Conservation (phyloP, 192 early-diverging fungal genomes). For the Neocallimastix lanati region DNA sequence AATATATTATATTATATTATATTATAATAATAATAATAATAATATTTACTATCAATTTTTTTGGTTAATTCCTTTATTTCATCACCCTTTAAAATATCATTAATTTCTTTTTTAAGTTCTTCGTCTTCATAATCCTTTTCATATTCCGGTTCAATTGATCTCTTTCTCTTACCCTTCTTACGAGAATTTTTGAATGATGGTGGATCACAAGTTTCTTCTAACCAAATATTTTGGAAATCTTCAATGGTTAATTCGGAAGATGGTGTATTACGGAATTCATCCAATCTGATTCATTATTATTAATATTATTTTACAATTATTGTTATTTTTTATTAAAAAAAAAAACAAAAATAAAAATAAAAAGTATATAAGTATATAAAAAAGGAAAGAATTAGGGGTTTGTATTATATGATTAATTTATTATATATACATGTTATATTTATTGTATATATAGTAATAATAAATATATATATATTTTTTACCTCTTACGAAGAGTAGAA, state of each 20-base stretch:
- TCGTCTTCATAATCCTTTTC: constrained; percentile 2
- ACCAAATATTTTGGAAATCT: constrained; percentile 67
- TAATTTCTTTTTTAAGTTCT: constrained; percentile 7
- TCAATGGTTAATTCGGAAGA: constrained; percentile 52
- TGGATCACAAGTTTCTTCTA: constrained; percentile 65
- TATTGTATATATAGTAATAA: too few relatives aligned
- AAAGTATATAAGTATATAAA: too few relatives aligned
- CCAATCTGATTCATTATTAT: constrained; percentile 25
- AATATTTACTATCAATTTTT: not conserved
- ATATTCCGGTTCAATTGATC: not conserved
- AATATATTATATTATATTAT: too few relatives aligned
- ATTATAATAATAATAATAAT: too few relatives aligned
- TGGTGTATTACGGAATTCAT: constrained; percentile 66
- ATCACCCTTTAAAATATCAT: constrained; percentile 3
- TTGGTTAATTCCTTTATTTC: constrained; percentile 12
- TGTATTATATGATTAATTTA: too few relatives aligned
- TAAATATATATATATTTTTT: too few relatives aligned
- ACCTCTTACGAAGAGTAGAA: constrained; percentile 61
- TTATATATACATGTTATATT: too few relatives aligned
- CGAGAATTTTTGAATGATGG: constrained; percentile 52
- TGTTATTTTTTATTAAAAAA: too few relatives aligned
- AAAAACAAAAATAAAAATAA: too few relatives aligned
- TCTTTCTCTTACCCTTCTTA: constrained; percentile 14
- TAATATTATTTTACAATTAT: too few relatives aligned
- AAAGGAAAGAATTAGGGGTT: too few relatives aligned